A percentile compares a stretch with the other conserved stretches of the same genome.
phyloP scores from a whole-genome alignment of 2,329 filamentous ascomycete genomes.

The Leptosphaerulina australis region DNA sequence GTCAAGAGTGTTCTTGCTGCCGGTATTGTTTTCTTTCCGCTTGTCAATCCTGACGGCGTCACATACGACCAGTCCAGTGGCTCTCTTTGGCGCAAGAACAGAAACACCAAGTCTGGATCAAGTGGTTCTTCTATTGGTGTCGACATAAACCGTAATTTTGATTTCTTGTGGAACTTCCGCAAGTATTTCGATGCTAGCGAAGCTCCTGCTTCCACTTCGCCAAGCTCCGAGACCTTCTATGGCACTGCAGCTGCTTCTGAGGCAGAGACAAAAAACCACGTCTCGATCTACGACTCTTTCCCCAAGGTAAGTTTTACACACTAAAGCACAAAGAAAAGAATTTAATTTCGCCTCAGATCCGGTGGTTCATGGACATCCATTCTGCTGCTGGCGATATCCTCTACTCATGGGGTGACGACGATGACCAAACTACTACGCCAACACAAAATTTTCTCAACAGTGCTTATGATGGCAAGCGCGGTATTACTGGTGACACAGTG shows the following conservation, averaged over 20 bases:
- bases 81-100: constrained; percentile 48
- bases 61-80: constrained; percentile 43
- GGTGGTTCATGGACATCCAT: constrained; percentile 66
- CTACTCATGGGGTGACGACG: constrained; percentile 64
- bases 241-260: constrained; percentile 61
- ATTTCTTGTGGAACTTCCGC: constrained; percentile 62
- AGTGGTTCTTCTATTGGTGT: constrained; percentile 37
- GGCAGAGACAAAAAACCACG: constrained; percentile 62
- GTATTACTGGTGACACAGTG: constrained; percentile 60
- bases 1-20: constrained; percentile 59
- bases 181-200: constrained; percentile 53
- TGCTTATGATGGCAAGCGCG: constrained; percentile 59
- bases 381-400: constrained; percentile 60
- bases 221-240: constrained; percentile 57
- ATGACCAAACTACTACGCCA: constrained; percentile 55
- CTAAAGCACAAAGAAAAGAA: no score
- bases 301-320: constrained; percentile 32
- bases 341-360: constrained; percentile 38
- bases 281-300: constrained; percentile 59
- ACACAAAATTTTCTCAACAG: constrained; percentile 61
- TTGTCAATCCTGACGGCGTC: constrained; percentile 47
- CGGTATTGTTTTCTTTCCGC: constrained; percentile 59
- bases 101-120: constrained; percentile 49
- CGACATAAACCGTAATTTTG: constrained; percentile 52
- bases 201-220: constrained; percentile 51